phyloP scores from a whole-genome alignment of 2,329 filamentous ascomycete species.

The Fusarium papillatum region DNA sequence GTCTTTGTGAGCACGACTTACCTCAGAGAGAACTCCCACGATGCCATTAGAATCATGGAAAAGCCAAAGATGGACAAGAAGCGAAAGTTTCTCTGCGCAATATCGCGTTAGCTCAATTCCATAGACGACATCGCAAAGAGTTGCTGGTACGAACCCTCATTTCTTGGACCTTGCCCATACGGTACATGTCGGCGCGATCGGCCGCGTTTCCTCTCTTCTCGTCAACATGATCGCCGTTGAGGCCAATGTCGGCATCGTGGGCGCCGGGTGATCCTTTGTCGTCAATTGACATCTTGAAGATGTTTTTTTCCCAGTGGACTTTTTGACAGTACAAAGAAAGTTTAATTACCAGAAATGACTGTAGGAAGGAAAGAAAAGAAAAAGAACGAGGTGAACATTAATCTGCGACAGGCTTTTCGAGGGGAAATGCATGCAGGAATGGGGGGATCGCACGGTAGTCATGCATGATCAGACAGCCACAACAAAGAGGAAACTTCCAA shows the following conservation, averaged over 20 bases:
- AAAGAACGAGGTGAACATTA: slow-evolving; percentile 3
- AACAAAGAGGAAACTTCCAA: neutral
- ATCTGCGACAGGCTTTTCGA: slow-evolving; percentile 10
- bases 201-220: slow-evolving; percentile 36
- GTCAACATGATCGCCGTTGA: slow-evolving; percentile 25
- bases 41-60: slow-evolving; percentile 60
- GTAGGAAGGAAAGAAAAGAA: slow-evolving; percentile 1
- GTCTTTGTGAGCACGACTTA: slow-evolving; percentile 6
- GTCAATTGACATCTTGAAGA: slow-evolving; percentile 23
- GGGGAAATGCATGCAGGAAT: slow-evolving; percentile 24
- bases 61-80: slow-evolving; percentile 62
- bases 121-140: rapidly evolving
- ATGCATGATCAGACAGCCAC: slow-evolving; percentile 8
- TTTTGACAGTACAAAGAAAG: neutral
- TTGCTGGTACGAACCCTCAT: slow-evolving; percentile 31
- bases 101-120: neutral
- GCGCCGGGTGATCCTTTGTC: slow-evolving; percentile 21
- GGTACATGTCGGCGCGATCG: slow-evolving; percentile 42
- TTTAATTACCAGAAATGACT: neutral
- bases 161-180: slow-evolving; percentile 39
- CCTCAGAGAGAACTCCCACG: slow-evolving; percentile 57
- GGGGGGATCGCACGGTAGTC: neutral
- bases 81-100: slow-evolving; percentile 56
- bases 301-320: neutral
- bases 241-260: neutral